Evolutionary conservation across 345 rosid species (phyloP).

Genomic region (Eucalyptus guilfoylei): DNA sequence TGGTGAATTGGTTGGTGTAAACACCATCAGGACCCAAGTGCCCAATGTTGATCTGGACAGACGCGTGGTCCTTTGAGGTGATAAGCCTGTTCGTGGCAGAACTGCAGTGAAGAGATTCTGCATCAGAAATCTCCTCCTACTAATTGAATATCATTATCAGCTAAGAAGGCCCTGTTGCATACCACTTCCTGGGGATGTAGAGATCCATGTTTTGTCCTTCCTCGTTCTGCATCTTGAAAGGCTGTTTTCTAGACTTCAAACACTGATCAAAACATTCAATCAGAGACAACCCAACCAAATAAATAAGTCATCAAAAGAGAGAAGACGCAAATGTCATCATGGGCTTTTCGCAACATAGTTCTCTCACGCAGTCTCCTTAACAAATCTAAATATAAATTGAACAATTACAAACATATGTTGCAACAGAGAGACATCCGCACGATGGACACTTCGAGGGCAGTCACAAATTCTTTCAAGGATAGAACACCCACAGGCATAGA

Average conservation of each 20-base stretch:
- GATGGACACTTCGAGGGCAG: background rate
- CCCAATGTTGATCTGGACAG: conserved; percentile 46
- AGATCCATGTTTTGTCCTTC: conserved; percentile 82
- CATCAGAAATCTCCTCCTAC: background rate
- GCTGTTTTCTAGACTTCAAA: background rate
- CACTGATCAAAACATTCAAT: background rate
- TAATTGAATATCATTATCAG: background rate
- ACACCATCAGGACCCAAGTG: conserved; percentile 39
- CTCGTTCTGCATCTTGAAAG: conserved; percentile 87
- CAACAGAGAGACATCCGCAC: background rate
- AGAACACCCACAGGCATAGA: background rate
- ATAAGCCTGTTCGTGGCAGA: conserved; percentile 58
- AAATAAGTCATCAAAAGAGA: background rate
- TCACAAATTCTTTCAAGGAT: background rate
- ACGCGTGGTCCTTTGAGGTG: conserved; percentile 50
- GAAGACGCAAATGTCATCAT: background rate
- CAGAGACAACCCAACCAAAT: background rate
- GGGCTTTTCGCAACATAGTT: background rate
- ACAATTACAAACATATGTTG: background rate
- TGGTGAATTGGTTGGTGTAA: conserved; percentile 34
- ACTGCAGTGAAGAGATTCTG: conserved; percentile 4
- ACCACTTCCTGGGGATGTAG: conserved; percentile 94
- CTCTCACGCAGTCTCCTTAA: background rate
- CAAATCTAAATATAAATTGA: background rate
- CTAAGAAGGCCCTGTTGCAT: background rate